phyloP scores from a whole-genome alignment of 1,284 basidiomycete species.

The Psilocybe mexicana region DNA sequence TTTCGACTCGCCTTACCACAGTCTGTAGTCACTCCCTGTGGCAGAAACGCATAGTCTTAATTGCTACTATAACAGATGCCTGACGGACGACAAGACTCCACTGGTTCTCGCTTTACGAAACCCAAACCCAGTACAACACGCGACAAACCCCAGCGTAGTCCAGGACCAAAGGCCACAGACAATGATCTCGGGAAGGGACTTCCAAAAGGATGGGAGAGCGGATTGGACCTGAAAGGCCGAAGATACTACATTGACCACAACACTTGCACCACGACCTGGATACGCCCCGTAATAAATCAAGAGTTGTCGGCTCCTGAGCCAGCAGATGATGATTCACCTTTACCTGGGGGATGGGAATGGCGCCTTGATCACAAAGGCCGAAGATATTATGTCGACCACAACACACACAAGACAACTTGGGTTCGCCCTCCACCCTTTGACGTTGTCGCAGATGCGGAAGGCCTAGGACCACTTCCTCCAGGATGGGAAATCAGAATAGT shows the following conservation, averaged over 20 bases:
- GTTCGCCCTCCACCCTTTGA: conserved; percentile 52
- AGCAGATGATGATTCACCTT: conserved; percentile 54
- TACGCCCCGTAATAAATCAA: conserved; percentile 54
- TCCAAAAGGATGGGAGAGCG: conserved; percentile 24
- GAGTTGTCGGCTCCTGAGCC: conserved; percentile 23
- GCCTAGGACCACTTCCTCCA: conserved; percentile 80
- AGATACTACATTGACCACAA: conserved; percentile 75
- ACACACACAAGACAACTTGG: conserved; percentile 58
- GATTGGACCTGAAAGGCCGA: conserved; percentile 18
- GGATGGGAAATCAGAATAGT: conserved; percentile 97
- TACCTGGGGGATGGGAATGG: conserved; percentile 49
- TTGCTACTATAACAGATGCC: background rate
- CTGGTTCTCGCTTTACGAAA: background rate
- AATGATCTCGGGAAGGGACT: conserved; percentile 8
- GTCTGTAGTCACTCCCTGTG: background rate
- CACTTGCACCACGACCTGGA: conserved; percentile 91
- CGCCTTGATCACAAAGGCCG: conserved; percentile 80
- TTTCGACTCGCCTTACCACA: too few species aligned
- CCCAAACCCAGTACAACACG: background rate
- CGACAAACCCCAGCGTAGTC: background rate
- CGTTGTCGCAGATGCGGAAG: conserved; percentile 48
- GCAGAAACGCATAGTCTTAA: background rate
- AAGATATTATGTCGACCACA: conserved; percentile 41
- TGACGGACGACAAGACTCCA: background rate
- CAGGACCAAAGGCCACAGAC: background rate